Base-by-base conservation (phyloP, 176 grass and related monocot species). In the Typha latifolia region DNA sequence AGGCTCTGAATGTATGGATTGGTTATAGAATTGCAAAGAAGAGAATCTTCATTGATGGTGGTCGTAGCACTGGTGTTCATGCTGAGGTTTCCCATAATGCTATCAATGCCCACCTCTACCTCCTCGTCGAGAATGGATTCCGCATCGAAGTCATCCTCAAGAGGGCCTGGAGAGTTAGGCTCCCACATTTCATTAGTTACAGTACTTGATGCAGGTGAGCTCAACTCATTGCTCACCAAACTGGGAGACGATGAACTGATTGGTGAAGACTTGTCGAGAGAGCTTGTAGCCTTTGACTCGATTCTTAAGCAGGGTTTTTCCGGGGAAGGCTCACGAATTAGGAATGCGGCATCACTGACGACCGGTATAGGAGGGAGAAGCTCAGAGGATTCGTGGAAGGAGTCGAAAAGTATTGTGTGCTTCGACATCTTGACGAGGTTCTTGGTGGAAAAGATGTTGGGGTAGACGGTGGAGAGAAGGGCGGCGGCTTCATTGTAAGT, bases 401-500 rank as follows among this genome's bases (percentile, higher is more conserved):
- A 51, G 47, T 49, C 72, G 72, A 70, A 82, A 79, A 67, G 82
- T 19, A n/a, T 62, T 43, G 37, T 43, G 67, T 82, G 61, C 76
- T 72, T 82, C 37, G 69, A 66, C 3, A 77, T 56, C 26, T 63
- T 49, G 43, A 57, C 72, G 16, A 67, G 64, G 68, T 48, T 88
- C 72, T 96, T 88, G 66, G 81, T 79, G 69, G 51, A 68, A 49
- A 96, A 96, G 75, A 96, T 84, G 61, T 69, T 83, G 5, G 92
- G 92, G 77, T 91, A 88, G 84, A 91, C 67, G 67, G 88, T 77
- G 32, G 92, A 90, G 56, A 96, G 88, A 43, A 96, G 85, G 52
- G 88, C 88, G 52, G 92, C 88, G 15, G 92, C 92, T 72, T 89
- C 88, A 62, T 96, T 91, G 88, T 91, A 96, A 20, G 82, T 96